Base-by-base conservation (phyloP, 176 grass and related monocot genomes). In the Calamus simplicifolius region DNA sequence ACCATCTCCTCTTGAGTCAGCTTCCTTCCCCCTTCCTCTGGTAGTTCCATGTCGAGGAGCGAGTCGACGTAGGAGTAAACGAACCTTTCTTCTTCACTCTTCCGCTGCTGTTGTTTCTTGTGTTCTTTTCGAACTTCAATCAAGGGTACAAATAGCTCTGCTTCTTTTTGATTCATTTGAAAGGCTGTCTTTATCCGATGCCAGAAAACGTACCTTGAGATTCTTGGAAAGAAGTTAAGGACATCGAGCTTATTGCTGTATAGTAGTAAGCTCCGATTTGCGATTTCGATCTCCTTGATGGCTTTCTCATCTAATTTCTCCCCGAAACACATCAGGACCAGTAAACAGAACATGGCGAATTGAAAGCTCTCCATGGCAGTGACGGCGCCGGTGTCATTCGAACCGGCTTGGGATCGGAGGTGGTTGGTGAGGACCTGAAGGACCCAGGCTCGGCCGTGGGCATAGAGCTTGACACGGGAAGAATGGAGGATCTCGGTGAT, bases 261-360 rank as follows among this genome's bases (percentile, higher is more conserved):
- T 15, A 17, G 27, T 7, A 81, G 48, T 3, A 61, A 6, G 0
- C 0, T 0, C n/a, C 56, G 50, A 57, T 79, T 54, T 51, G 72
- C 51, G 21, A 2, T 0, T 61, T 84, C 64, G 56, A 95, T 59
- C 60, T 88, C 80, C 13, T 53, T 55, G 15, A 88, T 49, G 19
- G 16, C 19, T 4, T 66, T 58, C 57, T 55, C 21, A 4, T 51
- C 19, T 0, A 81, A 67, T 55, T 66, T 68, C 48, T 55, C 80
- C 12, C 89, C 80, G 51, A 94, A 72, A 74, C 89, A 82, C 77
- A 95, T 84, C 59, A 75, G 68, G 14, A 84, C 67, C 3, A 85
- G 62, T 8, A 85, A 69, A 68, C 77, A 75, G 81, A 85, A 85
- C 78, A 82, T 69, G 57, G 84, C 78, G 58, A 66, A 74, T 2